Percentiles rank a stretch among this genome's conserved stretches.
These are phyloP conservation scores for Sordariomycetes sp. DNA, from an alignment of 2,329 filamentous ascomycete genomes.

Conservation along the genomic window DNA sequence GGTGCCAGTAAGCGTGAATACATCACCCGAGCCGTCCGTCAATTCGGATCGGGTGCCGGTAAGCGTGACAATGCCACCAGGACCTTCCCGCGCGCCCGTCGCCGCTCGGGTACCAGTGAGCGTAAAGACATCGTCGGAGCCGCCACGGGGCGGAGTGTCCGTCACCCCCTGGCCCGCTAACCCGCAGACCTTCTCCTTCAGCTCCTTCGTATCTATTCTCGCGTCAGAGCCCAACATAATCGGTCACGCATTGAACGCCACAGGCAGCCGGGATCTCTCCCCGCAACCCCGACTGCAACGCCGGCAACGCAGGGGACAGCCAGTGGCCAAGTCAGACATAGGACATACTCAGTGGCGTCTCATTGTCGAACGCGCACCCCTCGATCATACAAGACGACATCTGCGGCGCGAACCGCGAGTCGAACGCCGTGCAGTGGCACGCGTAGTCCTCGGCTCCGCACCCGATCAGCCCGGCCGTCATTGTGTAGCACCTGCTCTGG, in stretches of 20 bases:
- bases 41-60: no score
- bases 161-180: constrained; percentile 1
- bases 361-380: constrained; percentile 4
- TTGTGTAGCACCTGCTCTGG: constrained; percentile 6
- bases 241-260: neutral
- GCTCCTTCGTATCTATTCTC: neutral
- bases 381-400: constrained; percentile 8
- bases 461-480: constrained; percentile 5
- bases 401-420: constrained; percentile 5
- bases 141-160: neutral
- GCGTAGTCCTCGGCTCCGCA: constrained; percentile 4
- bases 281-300: neutral
- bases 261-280: neutral
- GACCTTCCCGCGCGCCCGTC: neutral
- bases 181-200: neutral
- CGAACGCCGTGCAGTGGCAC: constrained; percentile 5
- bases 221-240: neutral
- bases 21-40: neutral
- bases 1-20: neutral
- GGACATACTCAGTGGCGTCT: constrained; percentile 2
- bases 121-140: neutral
- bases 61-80: no score
- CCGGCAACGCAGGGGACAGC: neutral
- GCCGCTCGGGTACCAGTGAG: neutral
- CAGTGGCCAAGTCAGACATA: neutral